Conservation (phyloP, 2,329 filamentous ascomycete genomes). For the Venturia asperata region DNA sequence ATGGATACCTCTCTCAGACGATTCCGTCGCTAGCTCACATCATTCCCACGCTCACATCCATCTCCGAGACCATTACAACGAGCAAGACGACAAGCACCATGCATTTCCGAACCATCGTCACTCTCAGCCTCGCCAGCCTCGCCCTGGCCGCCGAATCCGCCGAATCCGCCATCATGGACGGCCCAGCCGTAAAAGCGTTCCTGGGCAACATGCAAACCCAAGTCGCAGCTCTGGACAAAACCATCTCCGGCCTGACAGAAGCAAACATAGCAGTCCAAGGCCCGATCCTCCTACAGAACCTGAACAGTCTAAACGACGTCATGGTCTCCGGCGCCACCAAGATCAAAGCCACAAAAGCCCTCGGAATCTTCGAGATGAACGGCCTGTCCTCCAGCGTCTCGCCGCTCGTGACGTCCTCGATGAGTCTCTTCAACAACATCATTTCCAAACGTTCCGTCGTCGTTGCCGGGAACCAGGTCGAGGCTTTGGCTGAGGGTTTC, state of each 20-base stretch:
- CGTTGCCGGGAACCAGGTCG: background rate
- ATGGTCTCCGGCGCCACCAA: background rate
- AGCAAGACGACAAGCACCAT: background rate
- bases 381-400: background rate
- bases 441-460: background rate
- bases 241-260: background rate
- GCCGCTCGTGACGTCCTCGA: background rate
- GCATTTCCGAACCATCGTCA: background rate
- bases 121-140: conserved; percentile 2
- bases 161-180: background rate
- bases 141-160: background rate
- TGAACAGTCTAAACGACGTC: background rate
- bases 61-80: too few relatives aligned
- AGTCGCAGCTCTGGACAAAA: background rate
- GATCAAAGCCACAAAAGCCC: background rate
- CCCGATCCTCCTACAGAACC: background rate
- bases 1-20: too few relatives aligned
- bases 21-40: too few relatives aligned
- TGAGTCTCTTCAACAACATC: background rate
- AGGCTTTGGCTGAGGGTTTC: background rate
- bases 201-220: background rate
- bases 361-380: background rate
- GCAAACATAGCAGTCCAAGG: background rate
- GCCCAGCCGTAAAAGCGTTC: background rate
- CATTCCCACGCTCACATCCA: too few relatives aligned